A percentile compares a stretch with the other conserved stretches of the same genome.
phyloP scores from a whole-genome alignment of 768 basidiomycete genomes.

The Suillus fuscotomentosus region DNA sequence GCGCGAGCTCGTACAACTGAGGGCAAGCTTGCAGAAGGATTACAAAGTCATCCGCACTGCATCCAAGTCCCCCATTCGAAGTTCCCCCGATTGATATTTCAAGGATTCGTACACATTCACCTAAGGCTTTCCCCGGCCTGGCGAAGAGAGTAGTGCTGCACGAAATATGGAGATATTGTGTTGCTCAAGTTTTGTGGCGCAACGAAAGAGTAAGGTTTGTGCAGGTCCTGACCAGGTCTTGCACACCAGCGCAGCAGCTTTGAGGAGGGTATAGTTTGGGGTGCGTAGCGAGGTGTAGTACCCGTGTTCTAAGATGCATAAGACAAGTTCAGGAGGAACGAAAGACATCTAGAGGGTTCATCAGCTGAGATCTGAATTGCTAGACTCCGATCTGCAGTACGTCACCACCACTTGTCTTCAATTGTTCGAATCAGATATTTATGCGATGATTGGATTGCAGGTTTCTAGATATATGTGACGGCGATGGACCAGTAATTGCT shows the following conservation, averaged over 20 bases:
- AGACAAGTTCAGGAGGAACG: slow-evolving; percentile 24
- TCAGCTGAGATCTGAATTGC: not conserved
- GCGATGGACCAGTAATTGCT: slow-evolving; percentile 14
- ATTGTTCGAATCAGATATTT: not conserved
- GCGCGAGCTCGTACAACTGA: slow-evolving; percentile 32
- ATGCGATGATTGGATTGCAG: not conserved
- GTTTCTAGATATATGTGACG: slow-evolving; percentile 10
- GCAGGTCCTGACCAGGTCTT: slow-evolving; percentile 26
- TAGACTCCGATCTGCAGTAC: not conserved
- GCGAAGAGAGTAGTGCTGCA: slow-evolving; percentile 16
- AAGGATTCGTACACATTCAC: slow-evolving; percentile 20
- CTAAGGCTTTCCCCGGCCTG: slow-evolving; percentile 15
- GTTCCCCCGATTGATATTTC: slow-evolving; percentile 17
- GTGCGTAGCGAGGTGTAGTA: slow-evolving; percentile 21
- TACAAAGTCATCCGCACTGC: slow-evolving; percentile 13
- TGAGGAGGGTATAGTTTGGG: slow-evolving; percentile 20
- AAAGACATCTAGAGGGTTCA: slow-evolving; percentile 10
- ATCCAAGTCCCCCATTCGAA: slow-evolving; percentile 1
- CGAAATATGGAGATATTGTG: slow-evolving; percentile 11
- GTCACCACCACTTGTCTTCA: not conserved
- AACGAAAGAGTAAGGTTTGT: slow-evolving; percentile 29
- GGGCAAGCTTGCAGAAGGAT: slow-evolving; percentile 26
- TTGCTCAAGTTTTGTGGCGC: slow-evolving; percentile 11
- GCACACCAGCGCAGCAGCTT: slow-evolving; percentile 25
- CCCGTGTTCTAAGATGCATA: slow-evolving; percentile 20